Percentiles rank a stretch among this genome's conserved stretches.
Evolutionary conservation across 495 filamentous ascomycete species (phyloP).

Genomic region (Elasticomyces elasticus): DNA sequence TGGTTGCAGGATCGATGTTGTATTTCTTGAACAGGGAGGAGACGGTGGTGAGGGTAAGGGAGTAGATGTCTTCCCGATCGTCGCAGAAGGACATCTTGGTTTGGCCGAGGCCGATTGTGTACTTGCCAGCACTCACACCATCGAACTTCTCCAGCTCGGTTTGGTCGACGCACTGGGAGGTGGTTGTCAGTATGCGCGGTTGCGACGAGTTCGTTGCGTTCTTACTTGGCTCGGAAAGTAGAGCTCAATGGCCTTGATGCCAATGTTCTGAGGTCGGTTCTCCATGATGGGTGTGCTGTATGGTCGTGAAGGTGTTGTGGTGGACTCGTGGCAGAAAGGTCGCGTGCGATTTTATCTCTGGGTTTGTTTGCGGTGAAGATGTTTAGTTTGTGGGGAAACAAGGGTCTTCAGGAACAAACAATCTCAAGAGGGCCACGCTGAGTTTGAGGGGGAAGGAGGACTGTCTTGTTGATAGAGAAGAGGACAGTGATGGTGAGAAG

Average conservation of each 20-base stretch:
- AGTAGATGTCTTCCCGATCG: constrained; percentile 99
- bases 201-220: not conserved
- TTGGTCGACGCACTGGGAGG: constrained; percentile 84
- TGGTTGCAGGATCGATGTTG: constrained; percentile 77
- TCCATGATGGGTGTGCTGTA: constrained; percentile 52
- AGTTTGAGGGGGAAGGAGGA: not conserved
- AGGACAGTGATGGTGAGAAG: not conserved
- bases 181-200: not conserved
- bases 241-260: constrained; percentile 99
- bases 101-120: constrained; percentile 98
- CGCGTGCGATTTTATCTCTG: constrained; percentile 1
- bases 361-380: constrained; percentile 7
- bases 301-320: not conserved
- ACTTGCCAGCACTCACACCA: constrained; percentile 87
- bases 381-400: not conserved
- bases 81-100: constrained; percentile 99
- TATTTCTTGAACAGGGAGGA: constrained; percentile 88
- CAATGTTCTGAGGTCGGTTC: constrained; percentile 85
- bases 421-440: not conserved
- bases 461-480: not conserved
- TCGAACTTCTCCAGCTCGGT: constrained; percentile 94
- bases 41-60: constrained; percentile 77
- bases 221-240: constrained; percentile 94
- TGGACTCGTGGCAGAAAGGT: not conserved
- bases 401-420: not conserved